Base-by-base conservation (phyloP, 139 green algal species). In the Haematococcus sp. region DNA sequence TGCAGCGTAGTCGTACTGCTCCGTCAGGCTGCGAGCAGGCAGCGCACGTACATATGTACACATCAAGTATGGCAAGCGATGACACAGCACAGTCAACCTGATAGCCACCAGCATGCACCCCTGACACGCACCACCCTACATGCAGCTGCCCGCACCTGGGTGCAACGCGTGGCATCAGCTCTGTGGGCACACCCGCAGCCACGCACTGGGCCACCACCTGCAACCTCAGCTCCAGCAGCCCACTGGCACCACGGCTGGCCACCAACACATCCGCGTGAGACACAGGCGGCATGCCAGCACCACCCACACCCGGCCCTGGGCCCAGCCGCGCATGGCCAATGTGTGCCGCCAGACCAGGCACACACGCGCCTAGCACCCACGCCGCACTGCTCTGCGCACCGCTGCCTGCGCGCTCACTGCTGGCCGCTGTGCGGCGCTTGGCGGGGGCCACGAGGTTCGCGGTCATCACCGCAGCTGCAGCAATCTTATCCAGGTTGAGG, bases 1-100 rank as follows among this genome's bases (percentile, higher is more conserved):
- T 27, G 81, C 73, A 0, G 91, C 92, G 58, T 91, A 93, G 75
- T 93, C 89, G 78, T 94, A 96, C 84, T 97, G 91, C 70, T 85
- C 80, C 2, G 64, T 64, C n/a, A 85, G 71, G 35, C 51, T 73
- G 52, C 25, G 58, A 4, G 58, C n/a, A n/a, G n/a, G n/a, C n/a
- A n/a, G n/a, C 40, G 40, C 40, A 49, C n/a, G 40, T 49, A 49
- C 40, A 49, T 7, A 49, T 49, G 40, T 11, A 49, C 40, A 49
- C 7, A 49, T 49, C n/a, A n/a, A n/a, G n/a, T n/a, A n/a, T n/a
- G 40, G 40, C 40, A 49, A 49, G 40, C 40, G 11, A 11, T 11
- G 40, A 7, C 7, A 11, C 40, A 49, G 40, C 40, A 49, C n/a
- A n/a, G n/a, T n/a, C n/a, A n/a, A n/a, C n/a, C n/a, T n/a, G n/a